Base-by-base conservation (phyloP, 2,329 filamentous ascomycete genomes). In the Setomelanomma holmii region DNA sequence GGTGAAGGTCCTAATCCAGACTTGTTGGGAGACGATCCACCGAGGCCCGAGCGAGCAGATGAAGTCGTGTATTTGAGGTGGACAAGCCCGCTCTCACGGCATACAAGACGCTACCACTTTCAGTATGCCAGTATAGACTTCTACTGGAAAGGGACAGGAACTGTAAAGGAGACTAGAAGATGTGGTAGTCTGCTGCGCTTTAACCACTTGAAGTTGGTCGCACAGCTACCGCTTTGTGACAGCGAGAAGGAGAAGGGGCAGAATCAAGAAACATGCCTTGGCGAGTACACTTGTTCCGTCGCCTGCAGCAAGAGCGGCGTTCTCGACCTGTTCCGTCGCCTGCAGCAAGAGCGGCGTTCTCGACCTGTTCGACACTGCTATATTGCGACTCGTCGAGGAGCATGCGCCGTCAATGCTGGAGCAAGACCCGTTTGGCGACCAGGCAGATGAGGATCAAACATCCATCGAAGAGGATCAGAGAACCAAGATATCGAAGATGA, bases 81-180 rank as follows among this genome's bases (percentile, higher is more conserved):
- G 70, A 53, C 50, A 7, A 57, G 45, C 1, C 66, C 71, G 5
- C 56, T 73, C 5, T 66, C 67, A 2, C 47, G 45, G 1, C 45
- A 63, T 11, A 67, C 71, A n/a, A 59, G 71, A 23, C 40, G 53
- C 7, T 73, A 74, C 41, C 52, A 63, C 5, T 74, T 74, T 41
- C 34, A 41, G 0, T 72, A 64, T 43, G 30, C 5, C 1, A 64
- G 57, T 6, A 47, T 74, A 4, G 66, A 72, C 12, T 74, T 74
- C 45, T 65, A 57, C 44, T 75, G 71, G 72, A 74, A 72, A 44
- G 70, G 69, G 5, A 74, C 72, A 3, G 57, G 62, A 14, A 67
- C 61, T 4, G 65, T 69, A 10, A 58, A 54, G 20, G 66, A 70
- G 42, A 36, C 44, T 3, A 44, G 63, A 1, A 50, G 24, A 4